Percentiles rank a stretch among this genome's conserved stretches.
Evolutionary conservation across 1,284 basidiomycete genomes (phyloP).

Genomic region (Tylopilus sp.): DNA sequence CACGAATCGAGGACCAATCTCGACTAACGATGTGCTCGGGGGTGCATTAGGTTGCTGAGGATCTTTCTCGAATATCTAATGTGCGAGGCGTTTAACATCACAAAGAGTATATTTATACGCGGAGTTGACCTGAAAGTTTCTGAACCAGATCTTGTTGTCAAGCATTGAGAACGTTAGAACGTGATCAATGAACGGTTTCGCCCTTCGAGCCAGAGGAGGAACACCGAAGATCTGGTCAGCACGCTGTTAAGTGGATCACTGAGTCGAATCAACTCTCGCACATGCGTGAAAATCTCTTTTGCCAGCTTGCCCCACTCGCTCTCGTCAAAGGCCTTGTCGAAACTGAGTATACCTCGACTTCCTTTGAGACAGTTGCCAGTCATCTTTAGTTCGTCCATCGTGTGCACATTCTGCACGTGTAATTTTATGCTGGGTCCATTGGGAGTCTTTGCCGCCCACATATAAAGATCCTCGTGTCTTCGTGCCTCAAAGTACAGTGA

Average conservation of each 20-base stretch:
- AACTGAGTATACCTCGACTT: constrained; percentile 86
- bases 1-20: constrained; percentile 97
- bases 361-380: constrained; percentile 99
- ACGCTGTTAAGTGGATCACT: constrained; percentile 10
- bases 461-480: constrained; percentile 90
- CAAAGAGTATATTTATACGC: background rate
- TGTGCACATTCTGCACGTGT: constrained; percentile 98
- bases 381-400: constrained; percentile 99
- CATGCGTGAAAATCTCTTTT: constrained; percentile 96
- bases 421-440: constrained; percentile 97
- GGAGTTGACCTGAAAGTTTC: constrained; percentile 84
- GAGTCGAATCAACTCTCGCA: constrained; percentile 41
- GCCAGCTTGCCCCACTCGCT: constrained; percentile 84
- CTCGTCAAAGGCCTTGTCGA: constrained; percentile 88
- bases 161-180: constrained; percentile 93
- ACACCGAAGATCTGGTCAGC: constrained; percentile 84
- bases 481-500: constrained; percentile 96
- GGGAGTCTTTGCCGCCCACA: constrained; percentile 96
- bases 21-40: constrained; percentile 76
- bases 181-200: constrained; percentile 98
- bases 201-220: constrained; percentile 80
- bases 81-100: constrained; percentile 5
- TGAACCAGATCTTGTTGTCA: constrained; percentile 98
- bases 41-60: constrained; percentile 68
- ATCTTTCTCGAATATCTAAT: constrained; percentile 74